Conservation (phyloP, 2,329 filamentous ascomycete genomes). For the Plenodomus biglobosus region DNA sequence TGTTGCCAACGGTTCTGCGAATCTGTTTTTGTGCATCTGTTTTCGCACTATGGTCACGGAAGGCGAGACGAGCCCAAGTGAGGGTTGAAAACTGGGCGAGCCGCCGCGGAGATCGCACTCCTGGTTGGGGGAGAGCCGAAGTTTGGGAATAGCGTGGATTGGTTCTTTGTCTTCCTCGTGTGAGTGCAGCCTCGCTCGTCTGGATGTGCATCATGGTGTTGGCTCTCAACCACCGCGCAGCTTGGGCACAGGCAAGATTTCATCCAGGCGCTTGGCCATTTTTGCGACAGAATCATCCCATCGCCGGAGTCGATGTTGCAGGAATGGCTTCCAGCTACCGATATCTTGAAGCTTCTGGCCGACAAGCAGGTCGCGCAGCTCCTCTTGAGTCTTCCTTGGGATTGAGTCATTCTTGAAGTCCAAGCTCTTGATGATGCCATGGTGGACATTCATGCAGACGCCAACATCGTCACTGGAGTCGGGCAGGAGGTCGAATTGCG, state of each 20-base stretch:
- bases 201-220: neutral
- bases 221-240: neutral
- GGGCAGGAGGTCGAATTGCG: slow-evolving; percentile 68
- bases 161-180: no score
- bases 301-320: slow-evolving; percentile 16
- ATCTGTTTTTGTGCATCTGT: no score
- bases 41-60: no score
- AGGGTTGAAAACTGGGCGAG: no score
- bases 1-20: no score
- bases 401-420: slow-evolving; percentile 34
- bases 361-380: slow-evolving; percentile 23
- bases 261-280: slow-evolving; percentile 22
- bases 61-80: no score
- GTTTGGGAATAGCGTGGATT: no score
- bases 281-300: slow-evolving; percentile 15
- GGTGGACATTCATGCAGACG: slow-evolving; percentile 48
- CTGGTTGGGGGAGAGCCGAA: no score
- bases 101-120: no score
- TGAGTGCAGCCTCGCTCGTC: neutral
- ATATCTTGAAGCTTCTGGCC: slow-evolving; percentile 55
- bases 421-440: slow-evolving; percentile 57
- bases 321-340: slow-evolving; percentile 41
- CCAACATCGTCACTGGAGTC: slow-evolving; percentile 51
- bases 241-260: slow-evolving; percentile 25
- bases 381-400: slow-evolving; percentile 11